Percentiles rank a stretch among this genome's conserved stretches.
These are phyloP conservation scores for Esteya vermicola DNA, from an alignment of 2,329 filamentous ascomycete genomes.

Conservation along the genomic window DNA sequence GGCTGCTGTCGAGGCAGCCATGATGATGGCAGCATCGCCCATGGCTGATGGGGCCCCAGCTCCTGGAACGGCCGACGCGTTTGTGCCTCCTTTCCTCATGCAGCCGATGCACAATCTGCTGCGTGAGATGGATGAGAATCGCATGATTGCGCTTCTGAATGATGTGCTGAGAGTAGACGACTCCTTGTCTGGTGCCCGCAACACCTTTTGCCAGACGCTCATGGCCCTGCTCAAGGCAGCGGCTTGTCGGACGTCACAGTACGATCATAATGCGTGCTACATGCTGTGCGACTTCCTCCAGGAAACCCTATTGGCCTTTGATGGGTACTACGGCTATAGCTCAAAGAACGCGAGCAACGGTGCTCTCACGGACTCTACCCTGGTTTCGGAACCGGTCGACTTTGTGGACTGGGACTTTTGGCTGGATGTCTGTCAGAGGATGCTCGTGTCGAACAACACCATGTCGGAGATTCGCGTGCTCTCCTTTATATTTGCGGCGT, in stretches of 20 bases:
- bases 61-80: constrained; percentile 21
- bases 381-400: constrained; percentile 13
- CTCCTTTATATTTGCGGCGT: constrained; percentile 66
- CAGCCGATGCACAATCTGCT: constrained; percentile 48
- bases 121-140: constrained; percentile 77
- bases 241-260: constrained; percentile 62
- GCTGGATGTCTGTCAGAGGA: constrained; percentile 64
- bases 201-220: constrained; percentile 66
- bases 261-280: constrained; percentile 72
- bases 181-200: constrained; percentile 31
- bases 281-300: constrained; percentile 86
- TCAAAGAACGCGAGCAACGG: constrained; percentile 4
- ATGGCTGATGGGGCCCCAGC: not conserved
- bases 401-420: constrained; percentile 73
- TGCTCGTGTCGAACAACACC: constrained; percentile 72
- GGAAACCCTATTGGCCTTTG: constrained; percentile 55
- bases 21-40: constrained; percentile 19
- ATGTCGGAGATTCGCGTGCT: constrained; percentile 80
- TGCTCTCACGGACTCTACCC: not conserved
- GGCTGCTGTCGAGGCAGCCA: constrained; percentile 32
- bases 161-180: constrained; percentile 54
- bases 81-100: constrained; percentile 36
- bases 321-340: constrained; percentile 28
- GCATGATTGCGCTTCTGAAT: constrained; percentile 66
- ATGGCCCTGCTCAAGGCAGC: constrained; percentile 58